These are phyloP conservation scores for Lactifluus rugatus DNA, from an alignment of 768 basidiomycete genomes.

Conservation along the genomic window DNA sequence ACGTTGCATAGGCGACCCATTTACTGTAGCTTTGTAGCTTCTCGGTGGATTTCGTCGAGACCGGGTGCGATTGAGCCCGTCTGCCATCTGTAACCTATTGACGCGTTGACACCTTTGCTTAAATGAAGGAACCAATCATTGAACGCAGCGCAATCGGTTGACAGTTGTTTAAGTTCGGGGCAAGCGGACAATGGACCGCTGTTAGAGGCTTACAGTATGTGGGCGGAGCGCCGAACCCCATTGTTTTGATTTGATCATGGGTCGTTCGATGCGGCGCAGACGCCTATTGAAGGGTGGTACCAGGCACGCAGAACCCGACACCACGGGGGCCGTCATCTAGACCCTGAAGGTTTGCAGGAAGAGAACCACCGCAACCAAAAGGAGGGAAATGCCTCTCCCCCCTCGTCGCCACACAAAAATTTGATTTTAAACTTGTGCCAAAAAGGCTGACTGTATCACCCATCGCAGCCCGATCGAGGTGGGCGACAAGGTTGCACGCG, in stretches of 20 bases:
- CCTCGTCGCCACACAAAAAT: not conserved
- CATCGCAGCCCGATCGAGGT: conserved; percentile 10
- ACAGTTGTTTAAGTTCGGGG: not conserved
- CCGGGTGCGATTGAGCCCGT: not conserved
- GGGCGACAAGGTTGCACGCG: not conserved
- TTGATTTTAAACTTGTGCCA: not conserved
- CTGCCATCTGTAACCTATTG: not conserved
- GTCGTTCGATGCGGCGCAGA: conserved; percentile 16
- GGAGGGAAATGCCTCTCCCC: not conserved
- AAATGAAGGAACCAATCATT: not conserved
- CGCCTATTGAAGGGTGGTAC: conserved; percentile 1
- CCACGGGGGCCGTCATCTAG: conserved; percentile 16
- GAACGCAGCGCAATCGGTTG: not conserved
- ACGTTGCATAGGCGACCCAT: conserved; percentile 15
- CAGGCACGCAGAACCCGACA: conserved; percentile 13
- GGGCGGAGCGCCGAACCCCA: conserved; percentile 13
- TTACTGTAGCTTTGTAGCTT: conserved; percentile 7
- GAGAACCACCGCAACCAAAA: not conserved
- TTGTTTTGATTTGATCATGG: conserved; percentile 1
- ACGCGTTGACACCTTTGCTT: conserved; percentile 5
- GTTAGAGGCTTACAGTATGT: conserved; percentile 6
- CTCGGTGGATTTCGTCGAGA: conserved; percentile 5
- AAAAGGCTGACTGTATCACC: not conserved
- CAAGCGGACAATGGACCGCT: not conserved
- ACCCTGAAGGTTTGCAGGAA: conserved; percentile 2